Base-by-base conservation (phyloP, 2,329 filamentous ascomycete genomes). In the Stachybotrys chartarum region DNA sequence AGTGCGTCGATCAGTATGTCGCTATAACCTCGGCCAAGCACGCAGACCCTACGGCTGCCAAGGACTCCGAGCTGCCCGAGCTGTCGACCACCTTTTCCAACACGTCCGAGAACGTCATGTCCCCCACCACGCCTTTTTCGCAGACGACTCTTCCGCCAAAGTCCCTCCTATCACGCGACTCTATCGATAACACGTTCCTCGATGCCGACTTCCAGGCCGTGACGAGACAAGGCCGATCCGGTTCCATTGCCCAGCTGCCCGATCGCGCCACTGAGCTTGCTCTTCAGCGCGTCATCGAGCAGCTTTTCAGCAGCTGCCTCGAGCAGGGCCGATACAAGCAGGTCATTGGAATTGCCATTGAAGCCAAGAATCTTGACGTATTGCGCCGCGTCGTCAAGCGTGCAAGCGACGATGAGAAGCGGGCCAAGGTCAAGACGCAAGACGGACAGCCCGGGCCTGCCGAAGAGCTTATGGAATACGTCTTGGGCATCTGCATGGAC, bases 1-100 rank as follows among this genome's bases (percentile, higher is more conserved):
- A 95, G 81, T 99, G 94, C 69, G 85, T 99, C 67, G 94, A 99
- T 73, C 95, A 95, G 61, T 99, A 97, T 76, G 97, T 99, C 67
- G 86, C 90, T 57, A 81, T 92, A 48, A 80, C 78, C 52, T 76
- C 79, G 48, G 74, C 78, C 58, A 76, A 78, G 61, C 78, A 82
- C 63, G 67, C 71, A 18, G 70, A 74, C 14, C 67, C 78, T 51
- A 74, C 73, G 61, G 67, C 68, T 44, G 68, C 68, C n/a, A 72
- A 74, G 63, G 72, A 73, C 51, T 66, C 70, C 57, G 76, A 78
- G 30, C 77, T 87, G 42, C 82, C 85, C n/a, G 82, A 90, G 65
- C 78, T 96, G 50, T 87, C 87, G 62, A 92, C 88, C 10, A 86
- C 88, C n/a, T 94, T 96, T 63, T 81, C 86, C 49, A 81, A 79